Conservation (phyloP, 2,329 filamentous ascomycete species). For the Penicillium sp. region DNA sequence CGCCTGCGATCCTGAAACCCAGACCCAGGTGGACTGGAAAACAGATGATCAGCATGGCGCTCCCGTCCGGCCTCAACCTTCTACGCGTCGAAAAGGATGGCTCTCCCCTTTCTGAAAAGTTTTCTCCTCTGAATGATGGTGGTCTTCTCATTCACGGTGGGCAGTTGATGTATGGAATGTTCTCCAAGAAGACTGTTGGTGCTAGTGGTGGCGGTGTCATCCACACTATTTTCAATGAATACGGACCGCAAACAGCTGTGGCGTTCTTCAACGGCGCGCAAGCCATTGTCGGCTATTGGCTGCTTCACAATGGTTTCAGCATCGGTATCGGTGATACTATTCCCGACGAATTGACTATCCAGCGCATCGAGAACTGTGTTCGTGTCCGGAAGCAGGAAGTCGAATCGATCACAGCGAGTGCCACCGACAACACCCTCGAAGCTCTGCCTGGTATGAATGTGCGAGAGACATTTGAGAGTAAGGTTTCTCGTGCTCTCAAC, state of each 20-base stretch:
- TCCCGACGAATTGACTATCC: constrained; percentile 82
- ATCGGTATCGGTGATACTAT: constrained; percentile 99
- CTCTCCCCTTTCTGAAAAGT: constrained; percentile 56
- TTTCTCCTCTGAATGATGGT: constrained; percentile 72
- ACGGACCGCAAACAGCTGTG: constrained; percentile 83
- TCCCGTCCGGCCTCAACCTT: constrained; percentile 83
- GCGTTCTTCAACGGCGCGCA: constrained; percentile 96
- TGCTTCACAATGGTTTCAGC: constrained; percentile 93
- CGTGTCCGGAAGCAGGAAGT: constrained; percentile 82
- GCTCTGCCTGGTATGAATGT: constrained; percentile 98
- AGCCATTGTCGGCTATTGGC: constrained; percentile 95
- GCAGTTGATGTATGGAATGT: constrained; percentile 85
- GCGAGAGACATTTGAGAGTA: constrained; percentile 96
- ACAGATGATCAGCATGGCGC: constrained; percentile 92
- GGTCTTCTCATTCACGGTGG: constrained; percentile 84
- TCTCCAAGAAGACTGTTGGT: constrained; percentile 94
- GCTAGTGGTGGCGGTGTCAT: constrained; percentile 88
- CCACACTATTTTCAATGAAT: constrained; percentile 95
- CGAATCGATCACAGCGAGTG: constrained; percentile 72
- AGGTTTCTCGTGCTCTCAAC: constrained; percentile 92
- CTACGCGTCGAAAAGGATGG: constrained; percentile 68
- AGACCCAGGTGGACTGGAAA: constrained; percentile 96
- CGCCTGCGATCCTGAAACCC: constrained; percentile 92
- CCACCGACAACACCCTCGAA: constrained; percentile 86
- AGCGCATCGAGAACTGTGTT: constrained; percentile 82